These are phyloP conservation scores for Trametes punicea DNA, from an alignment of 768 basidiomycete species.

Conservation along the genomic window DNA sequence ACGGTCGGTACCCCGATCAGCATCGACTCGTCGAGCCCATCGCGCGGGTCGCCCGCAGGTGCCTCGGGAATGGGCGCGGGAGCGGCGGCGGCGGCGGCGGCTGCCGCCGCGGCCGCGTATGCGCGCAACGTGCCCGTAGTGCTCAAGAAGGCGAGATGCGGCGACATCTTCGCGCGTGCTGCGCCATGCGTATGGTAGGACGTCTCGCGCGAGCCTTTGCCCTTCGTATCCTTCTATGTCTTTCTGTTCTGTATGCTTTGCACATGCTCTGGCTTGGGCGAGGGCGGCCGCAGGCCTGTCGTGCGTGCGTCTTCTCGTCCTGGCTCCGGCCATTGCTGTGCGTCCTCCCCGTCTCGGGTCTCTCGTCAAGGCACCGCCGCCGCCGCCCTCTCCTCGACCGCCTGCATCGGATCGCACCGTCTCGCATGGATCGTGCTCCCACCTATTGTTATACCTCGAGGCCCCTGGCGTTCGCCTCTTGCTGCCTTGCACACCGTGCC, in stretches of 20 bases:
- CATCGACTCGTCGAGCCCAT: constrained; percentile 2
- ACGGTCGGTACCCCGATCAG: constrained; percentile 9
- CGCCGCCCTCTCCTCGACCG: too few species aligned
- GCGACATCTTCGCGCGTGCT: constrained; percentile 19
- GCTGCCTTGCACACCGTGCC: neutral
- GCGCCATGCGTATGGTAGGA: constrained; percentile 19
- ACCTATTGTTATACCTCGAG: too few species aligned
- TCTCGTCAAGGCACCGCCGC: too few species aligned
- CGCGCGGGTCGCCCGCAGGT: neutral
- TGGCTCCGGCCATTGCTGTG: too few species aligned
- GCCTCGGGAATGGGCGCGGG: neutral
- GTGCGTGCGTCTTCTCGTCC: too few species aligned
- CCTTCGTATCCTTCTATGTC: too few species aligned
- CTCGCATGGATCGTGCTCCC: neutral
- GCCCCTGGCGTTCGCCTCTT: too few species aligned
- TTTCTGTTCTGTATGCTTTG: too few species aligned
- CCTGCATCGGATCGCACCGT: neutral
- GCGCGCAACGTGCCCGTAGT: neutral
- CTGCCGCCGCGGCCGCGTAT: neutral
- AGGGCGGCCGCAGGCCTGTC: too few species aligned
- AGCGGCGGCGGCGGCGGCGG: neutral
- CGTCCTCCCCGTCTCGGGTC: too few species aligned
- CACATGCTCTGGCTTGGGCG: too few species aligned
- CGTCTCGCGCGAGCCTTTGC: too few species aligned
- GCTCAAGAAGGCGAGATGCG: constrained; percentile 16